Conservation (phyloP, 176 grass and related monocot species). For the Carex pumila region DNA sequence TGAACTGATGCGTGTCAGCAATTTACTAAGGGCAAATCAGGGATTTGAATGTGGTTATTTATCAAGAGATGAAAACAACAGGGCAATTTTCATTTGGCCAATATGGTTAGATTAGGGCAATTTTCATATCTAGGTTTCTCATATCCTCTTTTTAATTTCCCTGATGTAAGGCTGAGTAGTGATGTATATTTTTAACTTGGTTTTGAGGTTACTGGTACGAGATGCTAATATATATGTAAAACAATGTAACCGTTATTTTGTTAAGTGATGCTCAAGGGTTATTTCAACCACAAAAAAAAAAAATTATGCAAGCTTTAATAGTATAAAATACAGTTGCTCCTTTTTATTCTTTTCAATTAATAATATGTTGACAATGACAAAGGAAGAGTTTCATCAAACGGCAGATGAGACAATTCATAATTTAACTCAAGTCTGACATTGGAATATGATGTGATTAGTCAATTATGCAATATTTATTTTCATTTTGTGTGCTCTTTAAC, state of each 20-base stretch:
- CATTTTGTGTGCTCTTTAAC: background rate
- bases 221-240: background rate
- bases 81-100: no score
- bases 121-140: background rate
- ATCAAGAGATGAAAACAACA: no score
- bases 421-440: slow-evolving; percentile 32
- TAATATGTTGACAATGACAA: slow-evolving; percentile 49
- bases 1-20: no score
- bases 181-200: no score
- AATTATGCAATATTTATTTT: background rate
- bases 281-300: background rate
- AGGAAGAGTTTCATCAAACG: slow-evolving; percentile 66
- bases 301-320: background rate
- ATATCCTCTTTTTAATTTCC: no score
- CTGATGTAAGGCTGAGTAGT: no score
- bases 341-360: background rate
- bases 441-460: slow-evolving; percentile 25
- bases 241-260: background rate
- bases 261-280: background rate
- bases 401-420: slow-evolving; percentile 76
- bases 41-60: no score
- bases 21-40: no score
- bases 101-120: no score
- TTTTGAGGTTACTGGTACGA: no score
- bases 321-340: background rate